Base-by-base conservation (phyloP, 768 basidiomycete species). In the Bullera alba region DNA sequence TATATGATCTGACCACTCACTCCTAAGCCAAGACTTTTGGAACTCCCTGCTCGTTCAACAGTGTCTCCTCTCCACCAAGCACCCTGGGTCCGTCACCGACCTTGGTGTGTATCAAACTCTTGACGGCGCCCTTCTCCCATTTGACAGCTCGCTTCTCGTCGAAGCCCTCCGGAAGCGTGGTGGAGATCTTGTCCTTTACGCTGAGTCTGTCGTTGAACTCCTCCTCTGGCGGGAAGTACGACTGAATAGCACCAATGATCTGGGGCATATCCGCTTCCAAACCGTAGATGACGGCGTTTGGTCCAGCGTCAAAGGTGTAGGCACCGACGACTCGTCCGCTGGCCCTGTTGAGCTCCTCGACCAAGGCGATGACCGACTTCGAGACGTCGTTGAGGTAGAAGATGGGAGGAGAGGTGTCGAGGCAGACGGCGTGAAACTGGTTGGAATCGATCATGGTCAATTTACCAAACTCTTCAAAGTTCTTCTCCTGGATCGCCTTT, bases 361-460 rank as follows among this genome's bases (percentile, higher is more conserved):
- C 79, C 65, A 96, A 74, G 5, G 83, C 77, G 69, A 99, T 88
- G 75, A 99, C 88, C n/a, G 87, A 73, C n/a, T 86, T 80, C 50
- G 83, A 86, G 62, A 93, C 88, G 74, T 99, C 95, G 77, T 96
- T 96, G 82, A 99, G 84, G 78, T 99, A 99, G 74, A 99, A 97
- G 74, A 97, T 97, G 36, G 95, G 95, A 0, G 95, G 95, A 36
- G 85, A 82, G 0, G 95, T 97, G 75, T 99, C 95, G 57, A 97
- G 83, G 43, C 86, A 87, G 58, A 96, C 89, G 23, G 95, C 91
- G 69, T 99, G 95, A 82, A 99, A 99, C 76, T 89, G 86, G 76
- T 99, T 99, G 45, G 90, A 93, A 72, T 99, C 95, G 42, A 80
- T 82, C 90, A 97, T 99, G 19, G 95, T 99, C 71, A 96, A 81